Percentiles rank a stretch among this genome's conserved stretches.
Conservation (phyloP, 2,329 filamentous ascomycete species). For the Fusarium goolgardi region DNA sequence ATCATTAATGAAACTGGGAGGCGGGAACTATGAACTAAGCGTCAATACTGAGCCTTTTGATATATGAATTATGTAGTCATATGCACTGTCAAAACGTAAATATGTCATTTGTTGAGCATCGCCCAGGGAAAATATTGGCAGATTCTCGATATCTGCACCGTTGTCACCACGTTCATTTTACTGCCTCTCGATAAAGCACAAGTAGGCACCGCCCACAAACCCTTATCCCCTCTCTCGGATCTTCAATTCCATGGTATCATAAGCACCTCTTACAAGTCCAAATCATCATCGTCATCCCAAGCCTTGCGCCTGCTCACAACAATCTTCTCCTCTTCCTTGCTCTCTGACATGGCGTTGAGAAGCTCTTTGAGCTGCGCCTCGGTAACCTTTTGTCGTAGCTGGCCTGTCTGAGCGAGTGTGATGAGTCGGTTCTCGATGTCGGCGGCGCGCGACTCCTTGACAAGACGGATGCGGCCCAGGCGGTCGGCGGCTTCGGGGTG, state of each 20-base stretch:
- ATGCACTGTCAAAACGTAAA: background rate
- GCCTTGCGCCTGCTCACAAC: constrained; percentile 86
- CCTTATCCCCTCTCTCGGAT: background rate
- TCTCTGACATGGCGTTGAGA: constrained; percentile 84
- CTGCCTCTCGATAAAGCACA: constrained; percentile 13
- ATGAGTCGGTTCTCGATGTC: constrained; percentile 95
- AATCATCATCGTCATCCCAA: constrained; percentile 85
- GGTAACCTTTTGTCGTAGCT: constrained; percentile 87
- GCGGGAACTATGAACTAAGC: constrained; percentile 6
- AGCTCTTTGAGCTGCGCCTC: constrained; percentile 95
- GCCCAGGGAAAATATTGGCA: background rate
- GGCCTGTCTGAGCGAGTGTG: constrained; percentile 87
- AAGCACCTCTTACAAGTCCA: constrained; percentile 64
- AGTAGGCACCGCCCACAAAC: constrained; percentile 18
- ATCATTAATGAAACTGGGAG: constrained; percentile 5
- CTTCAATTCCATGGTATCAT: constrained; percentile 27
- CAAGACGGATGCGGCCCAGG: constrained; percentile 91
- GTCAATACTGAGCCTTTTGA: background rate
- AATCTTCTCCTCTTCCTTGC: constrained; percentile 83
- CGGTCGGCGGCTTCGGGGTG: constrained; percentile 93
- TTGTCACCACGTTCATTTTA: constrained; percentile 12
- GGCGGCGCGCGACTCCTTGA: constrained; percentile 89
- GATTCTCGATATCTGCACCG: background rate
- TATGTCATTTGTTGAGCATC: background rate
- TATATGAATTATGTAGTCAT: background rate